A percentile compares a stretch with the other conserved stretches of the same genome.
These are phyloP conservation scores for Strobilomyces confusus DNA, from an alignment of 768 basidiomycete species.

Conservation along the genomic window DNA sequence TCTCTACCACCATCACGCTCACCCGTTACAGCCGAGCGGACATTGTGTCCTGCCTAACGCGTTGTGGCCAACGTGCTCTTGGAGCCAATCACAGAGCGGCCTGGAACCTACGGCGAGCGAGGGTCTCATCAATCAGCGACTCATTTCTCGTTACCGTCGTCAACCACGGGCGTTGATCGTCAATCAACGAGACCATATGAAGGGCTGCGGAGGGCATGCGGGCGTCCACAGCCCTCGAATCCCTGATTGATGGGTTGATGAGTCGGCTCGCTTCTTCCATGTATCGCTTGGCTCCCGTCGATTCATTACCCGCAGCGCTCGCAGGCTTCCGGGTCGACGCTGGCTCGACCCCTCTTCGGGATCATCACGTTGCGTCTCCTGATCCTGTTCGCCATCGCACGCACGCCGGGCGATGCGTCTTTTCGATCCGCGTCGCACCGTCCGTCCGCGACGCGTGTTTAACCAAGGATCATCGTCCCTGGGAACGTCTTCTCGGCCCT, in stretches of 20 bases:
- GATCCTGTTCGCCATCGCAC: too few species aligned
- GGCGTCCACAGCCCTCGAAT: not conserved
- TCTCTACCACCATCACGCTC: not conserved
- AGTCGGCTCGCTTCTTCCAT: not conserved
- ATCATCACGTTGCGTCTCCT: not conserved
- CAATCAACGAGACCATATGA: not conserved
- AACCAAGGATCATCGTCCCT: not conserved
- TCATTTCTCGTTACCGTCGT: not conserved
- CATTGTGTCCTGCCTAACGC: slow-evolving; percentile 1
- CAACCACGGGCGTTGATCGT: not conserved
- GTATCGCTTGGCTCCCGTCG: not conserved
- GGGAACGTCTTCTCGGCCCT: not conserved
- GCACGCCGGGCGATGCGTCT: slow-evolving; percentile 3
- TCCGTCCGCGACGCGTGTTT: not conserved
- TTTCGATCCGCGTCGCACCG: not conserved
- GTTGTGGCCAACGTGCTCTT: slow-evolving; percentile 5
- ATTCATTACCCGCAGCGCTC: not conserved
- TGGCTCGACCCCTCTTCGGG: not conserved
- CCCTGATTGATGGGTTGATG: not conserved
- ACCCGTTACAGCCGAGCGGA: slow-evolving; percentile 2
- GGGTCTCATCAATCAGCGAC: slow-evolving; percentile 5
- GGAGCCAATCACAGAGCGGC: slow-evolving; percentile 11
- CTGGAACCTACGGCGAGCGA: not conserved
- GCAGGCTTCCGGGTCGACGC: too few species aligned
- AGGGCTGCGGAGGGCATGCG: not conserved